phyloP scores from a whole-genome alignment of 2,329 filamentous ascomycete genomes.

The Onygena corvina region DNA sequence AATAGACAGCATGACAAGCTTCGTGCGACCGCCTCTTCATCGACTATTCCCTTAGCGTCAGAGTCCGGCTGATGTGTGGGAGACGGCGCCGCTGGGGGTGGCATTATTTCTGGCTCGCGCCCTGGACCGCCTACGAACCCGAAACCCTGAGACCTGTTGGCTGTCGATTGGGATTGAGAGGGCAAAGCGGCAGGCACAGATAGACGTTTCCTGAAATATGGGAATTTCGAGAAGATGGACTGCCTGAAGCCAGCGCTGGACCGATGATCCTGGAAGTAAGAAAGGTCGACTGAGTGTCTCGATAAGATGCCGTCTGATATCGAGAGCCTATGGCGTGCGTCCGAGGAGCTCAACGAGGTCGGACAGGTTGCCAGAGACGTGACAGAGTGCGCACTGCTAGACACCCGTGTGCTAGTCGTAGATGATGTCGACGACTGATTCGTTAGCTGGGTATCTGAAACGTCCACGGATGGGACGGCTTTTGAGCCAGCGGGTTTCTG shows the following conservation, averaged over 20 bases:
- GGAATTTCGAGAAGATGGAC: conserved; percentile 11
- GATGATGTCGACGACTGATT: conserved; percentile 25
- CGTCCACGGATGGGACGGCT: background rate
- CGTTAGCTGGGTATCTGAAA: conserved; percentile 20
- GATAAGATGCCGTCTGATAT: conserved; percentile 12
- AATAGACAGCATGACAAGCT: conserved; percentile 24
- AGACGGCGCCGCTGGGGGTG: background rate
- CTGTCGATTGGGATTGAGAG: background rate
- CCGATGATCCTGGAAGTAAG: conserved; percentile 13
- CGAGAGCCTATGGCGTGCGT: conserved; percentile 19
- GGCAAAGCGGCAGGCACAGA: background rate
- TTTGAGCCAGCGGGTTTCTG: background rate
- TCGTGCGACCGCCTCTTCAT: conserved; percentile 26
- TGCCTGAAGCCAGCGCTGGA: conserved; percentile 13
- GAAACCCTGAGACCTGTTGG: background rate
- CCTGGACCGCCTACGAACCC: background rate
- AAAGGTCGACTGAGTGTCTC: conserved; percentile 20
- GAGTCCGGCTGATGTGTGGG: background rate
- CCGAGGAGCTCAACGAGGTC: conserved; percentile 29
- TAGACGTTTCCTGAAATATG: conserved; percentile 10
- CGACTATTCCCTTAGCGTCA: conserved; percentile 23
- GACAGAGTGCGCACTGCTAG: conserved; percentile 29
- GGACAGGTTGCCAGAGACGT: conserved; percentile 31
- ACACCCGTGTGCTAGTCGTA: conserved; percentile 20
- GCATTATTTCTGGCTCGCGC: background rate